Evolutionary conservation across 257 asterid genomes (phyloP), one percentile per base, ranked within the genome.

Genomic region (Dorcoceras hygrometricum): DNA sequence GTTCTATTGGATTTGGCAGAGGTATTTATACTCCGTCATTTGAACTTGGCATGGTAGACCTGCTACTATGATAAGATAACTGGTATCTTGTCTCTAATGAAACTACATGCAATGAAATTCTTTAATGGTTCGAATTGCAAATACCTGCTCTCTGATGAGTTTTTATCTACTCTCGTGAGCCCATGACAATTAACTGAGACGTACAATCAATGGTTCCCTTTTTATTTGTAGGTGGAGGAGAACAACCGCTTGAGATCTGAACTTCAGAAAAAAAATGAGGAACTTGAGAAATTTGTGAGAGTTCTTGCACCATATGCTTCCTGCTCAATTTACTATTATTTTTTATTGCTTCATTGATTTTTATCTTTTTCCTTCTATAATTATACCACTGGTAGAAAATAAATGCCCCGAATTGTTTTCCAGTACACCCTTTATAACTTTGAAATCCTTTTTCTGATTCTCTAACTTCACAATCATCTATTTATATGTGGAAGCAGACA

Each of bases 221-320:
- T 16, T 57, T 54, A 23, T 68, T 76, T 20, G 73, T 83, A 92
- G 99, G 96, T 90, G 70, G 99, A 85, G 74, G 99, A 94, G 84
- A 94, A 89, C 76, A 81, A 80, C 57, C 92, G 87, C 51, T 80
- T 94, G 80, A 86, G 91, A 79, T 79, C 83, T 80, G 97, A 87
- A 75, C 95, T 90, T 71, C 83, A 85, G 83, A 85, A 80, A 73
- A 88, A 74, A 76, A 80, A 77, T 62, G 81, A 78, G 70, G 95
- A 94, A 78, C 83, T 94, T 78, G 91, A 75, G 76, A 86, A 75
- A 81, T 78, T 78, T 81, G 98, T 92, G 80, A 80, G 96, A 79
- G 68, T 77, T 70, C 65, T 50, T 74, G 16, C 69, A 43, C 62
- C 64, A 65, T 70, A 59, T 50, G 71, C 57, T 69, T 61, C 29